Evolutionary conservation across 2,329 filamentous ascomycete genomes (phyloP), one percentile per base, ranked within the genome.

Genomic region (Colletotrichum neosansevieriae): DNA sequence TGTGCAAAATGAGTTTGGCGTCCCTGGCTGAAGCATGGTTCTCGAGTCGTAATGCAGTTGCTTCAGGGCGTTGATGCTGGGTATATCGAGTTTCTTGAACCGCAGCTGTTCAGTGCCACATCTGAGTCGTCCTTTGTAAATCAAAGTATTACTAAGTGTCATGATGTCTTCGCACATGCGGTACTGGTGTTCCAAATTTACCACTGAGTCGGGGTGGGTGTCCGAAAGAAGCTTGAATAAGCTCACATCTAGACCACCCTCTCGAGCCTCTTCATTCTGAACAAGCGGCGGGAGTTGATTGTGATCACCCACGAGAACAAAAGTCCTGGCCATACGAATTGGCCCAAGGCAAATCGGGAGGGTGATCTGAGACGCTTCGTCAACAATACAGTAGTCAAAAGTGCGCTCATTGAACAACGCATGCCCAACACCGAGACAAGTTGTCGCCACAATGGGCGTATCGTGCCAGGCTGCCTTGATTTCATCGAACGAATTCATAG

Each of bases 121-220:
- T 74, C 96, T 95, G 42, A 99, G 86, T 40, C 90, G 88, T 4
- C 94, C 95, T n/a, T 91, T 85, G 80, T 99, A 99, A 74, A 99
- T 98, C 63, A 99, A 86, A 1, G 88, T 92, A 78, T 98, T 99
- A 71, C 94, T 97, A 13, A 99, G 86, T 2, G 91, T 87, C 95
- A 98, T 98, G 69, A 99, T 92, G 70, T 99, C 96, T 73, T 96
- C 92, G 74, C 94, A 97, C 96, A 99, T 99, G 70, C 96, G 93
- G 77, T 99, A 99, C 77, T 99, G 96, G 75, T 98, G 94, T 74
- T 96, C 94, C 2, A 99, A 87, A 71, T 92, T 97, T 70, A 97
- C 93, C 2, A 99, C 94, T 1, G 94, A 94, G 53, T 89, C 84
- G 0, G 96, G 94, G 71, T 98, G 94, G 0, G 88, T 87, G 75